Conservation (phyloP, 2,329 filamentous ascomycete genomes). For the Huntiella decipiens region DNA sequence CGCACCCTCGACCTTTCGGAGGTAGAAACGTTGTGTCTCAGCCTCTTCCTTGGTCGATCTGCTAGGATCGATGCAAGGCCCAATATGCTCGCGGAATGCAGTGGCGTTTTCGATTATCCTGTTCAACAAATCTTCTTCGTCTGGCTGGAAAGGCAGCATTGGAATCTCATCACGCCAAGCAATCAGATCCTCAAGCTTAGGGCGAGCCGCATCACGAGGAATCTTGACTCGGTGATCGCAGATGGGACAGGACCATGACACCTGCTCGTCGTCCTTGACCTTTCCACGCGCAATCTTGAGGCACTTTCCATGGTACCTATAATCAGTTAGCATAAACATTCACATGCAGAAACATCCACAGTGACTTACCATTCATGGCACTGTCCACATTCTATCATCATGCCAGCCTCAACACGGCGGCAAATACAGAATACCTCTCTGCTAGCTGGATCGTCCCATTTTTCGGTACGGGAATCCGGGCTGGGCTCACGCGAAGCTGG, state of each 20-base stretch:
- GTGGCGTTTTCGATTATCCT: constrained; percentile 73
- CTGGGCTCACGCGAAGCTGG: constrained; percentile 70
- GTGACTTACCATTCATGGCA: constrained; percentile 80
- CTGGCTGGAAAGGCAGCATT: constrained; percentile 74
- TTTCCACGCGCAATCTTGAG: constrained; percentile 94
- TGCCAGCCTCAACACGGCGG: constrained; percentile 75
- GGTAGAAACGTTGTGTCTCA: constrained; percentile 59
- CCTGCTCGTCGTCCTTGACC: constrained; percentile 90
- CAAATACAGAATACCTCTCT: constrained; percentile 94
- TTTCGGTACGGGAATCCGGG: constrained; percentile 31
- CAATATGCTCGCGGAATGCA: constrained; percentile 67
- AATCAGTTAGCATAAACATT: neutral
- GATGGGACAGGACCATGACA: constrained; percentile 74
- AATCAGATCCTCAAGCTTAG: constrained; percentile 79
- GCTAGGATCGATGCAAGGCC: constrained; percentile 67
- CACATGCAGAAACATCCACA: neutral
- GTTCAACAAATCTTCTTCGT: constrained; percentile 75
- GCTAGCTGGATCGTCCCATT: constrained; percentile 42
- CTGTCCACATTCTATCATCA: constrained; percentile 99
- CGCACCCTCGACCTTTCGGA: constrained; percentile 91
- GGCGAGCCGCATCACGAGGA: constrained; percentile 82
- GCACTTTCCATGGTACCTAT: constrained; percentile 91
- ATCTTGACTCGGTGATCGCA: constrained; percentile 97
- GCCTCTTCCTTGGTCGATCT: constrained; percentile 31
- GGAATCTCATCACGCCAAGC: constrained; percentile 70